Evolutionary conservation across 2,329 filamentous ascomycete genomes (phyloP).

Genomic region (Diplodia seriata): DNA sequence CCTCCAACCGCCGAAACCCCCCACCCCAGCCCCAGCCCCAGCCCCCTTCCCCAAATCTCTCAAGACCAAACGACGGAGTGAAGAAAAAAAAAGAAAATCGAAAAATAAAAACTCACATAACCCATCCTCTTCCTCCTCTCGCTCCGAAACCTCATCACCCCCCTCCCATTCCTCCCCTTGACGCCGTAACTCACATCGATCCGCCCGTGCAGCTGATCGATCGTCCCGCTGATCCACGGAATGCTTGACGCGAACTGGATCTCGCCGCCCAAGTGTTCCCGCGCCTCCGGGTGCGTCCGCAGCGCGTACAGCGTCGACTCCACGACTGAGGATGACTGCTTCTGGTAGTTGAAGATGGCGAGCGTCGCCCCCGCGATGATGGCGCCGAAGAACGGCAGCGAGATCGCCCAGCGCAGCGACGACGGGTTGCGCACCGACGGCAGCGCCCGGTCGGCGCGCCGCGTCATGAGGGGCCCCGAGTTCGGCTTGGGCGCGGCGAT

Average conservation of each 20-base stretch:
- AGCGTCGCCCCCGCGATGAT: slow-evolving; percentile 74
- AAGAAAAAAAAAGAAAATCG: background rate
- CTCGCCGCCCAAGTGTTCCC: slow-evolving; percentile 78
- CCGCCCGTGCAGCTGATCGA: slow-evolving; percentile 91
- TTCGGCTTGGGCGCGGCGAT: slow-evolving; percentile 31
- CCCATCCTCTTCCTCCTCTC: slow-evolving; percentile 70
- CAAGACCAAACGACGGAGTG: background rate
- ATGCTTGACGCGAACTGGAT: slow-evolving; percentile 58
- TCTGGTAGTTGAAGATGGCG: slow-evolving; percentile 99
- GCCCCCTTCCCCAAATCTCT: background rate
- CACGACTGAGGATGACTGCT: slow-evolving; percentile 82
- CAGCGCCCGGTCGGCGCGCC: slow-evolving; percentile 34
- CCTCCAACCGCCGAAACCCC: background rate
- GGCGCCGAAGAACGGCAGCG: slow-evolving; percentile 79
- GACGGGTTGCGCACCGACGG: slow-evolving; percentile 6
- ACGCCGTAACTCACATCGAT: slow-evolving; percentile 90
- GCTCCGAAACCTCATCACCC: slow-evolving; percentile 81
- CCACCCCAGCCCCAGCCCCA: background rate
- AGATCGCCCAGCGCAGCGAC: slow-evolving; percentile 43
- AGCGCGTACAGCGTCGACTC: slow-evolving; percentile 89
- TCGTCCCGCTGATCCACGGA: slow-evolving; percentile 64
- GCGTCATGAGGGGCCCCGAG: slow-evolving; percentile 33
- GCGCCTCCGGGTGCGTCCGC: slow-evolving; percentile 76
- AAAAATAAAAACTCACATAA: slow-evolving; percentile 53
- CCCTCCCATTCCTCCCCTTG: slow-evolving; percentile 74